These are phyloP conservation scores for Ophiobolus disseminans DNA, from an alignment of 2,329 filamentous ascomycete genomes.

Conservation along the genomic window DNA sequence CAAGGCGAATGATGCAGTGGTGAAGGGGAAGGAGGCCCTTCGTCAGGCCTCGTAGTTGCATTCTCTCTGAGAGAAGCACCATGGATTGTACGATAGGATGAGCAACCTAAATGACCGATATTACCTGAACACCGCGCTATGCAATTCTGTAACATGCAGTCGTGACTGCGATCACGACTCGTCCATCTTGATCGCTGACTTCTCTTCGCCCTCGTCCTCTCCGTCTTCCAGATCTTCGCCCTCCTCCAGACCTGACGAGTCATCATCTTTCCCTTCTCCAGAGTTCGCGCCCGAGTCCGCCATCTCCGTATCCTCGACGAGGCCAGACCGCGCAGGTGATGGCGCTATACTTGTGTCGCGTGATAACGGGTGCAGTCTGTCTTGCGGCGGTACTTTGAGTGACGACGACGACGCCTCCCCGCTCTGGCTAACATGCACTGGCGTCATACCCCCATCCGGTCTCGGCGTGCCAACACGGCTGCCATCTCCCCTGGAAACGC, in stretches of 20 bases:
- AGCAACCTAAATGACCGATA: conserved; percentile 6
- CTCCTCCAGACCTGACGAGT: conserved; percentile 44
- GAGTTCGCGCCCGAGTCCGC: conserved; percentile 31
- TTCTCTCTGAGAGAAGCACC: not conserved
- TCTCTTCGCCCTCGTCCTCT: conserved; percentile 37
- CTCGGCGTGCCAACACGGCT: conserved; percentile 56
- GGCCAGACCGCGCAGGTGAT: conserved; percentile 35
- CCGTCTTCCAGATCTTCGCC: conserved; percentile 42
- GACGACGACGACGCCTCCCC: conserved; percentile 34
- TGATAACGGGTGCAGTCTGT: conserved; percentile 42
- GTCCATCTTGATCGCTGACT: conserved; percentile 35
- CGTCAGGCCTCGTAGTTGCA: conserved; percentile 36
- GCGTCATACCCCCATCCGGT: conserved; percentile 51
- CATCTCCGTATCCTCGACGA: conserved; percentile 41
- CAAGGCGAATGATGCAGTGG: conserved; percentile 53
- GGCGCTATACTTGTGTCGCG: conserved; percentile 33
- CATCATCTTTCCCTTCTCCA: conserved; percentile 34
- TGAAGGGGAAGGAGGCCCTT: conserved; percentile 50
- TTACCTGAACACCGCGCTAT: conserved; percentile 44
- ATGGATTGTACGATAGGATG: not conserved
- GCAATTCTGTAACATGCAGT: conserved; percentile 24
- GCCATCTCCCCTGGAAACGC: conserved; percentile 42
- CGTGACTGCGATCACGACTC: conserved; percentile 27
- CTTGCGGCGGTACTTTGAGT: conserved; percentile 41
- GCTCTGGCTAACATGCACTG: conserved; percentile 45